Base-by-base conservation (phyloP, 192 early-diverging fungal genomes). In the Coemansia sp. region DNA sequence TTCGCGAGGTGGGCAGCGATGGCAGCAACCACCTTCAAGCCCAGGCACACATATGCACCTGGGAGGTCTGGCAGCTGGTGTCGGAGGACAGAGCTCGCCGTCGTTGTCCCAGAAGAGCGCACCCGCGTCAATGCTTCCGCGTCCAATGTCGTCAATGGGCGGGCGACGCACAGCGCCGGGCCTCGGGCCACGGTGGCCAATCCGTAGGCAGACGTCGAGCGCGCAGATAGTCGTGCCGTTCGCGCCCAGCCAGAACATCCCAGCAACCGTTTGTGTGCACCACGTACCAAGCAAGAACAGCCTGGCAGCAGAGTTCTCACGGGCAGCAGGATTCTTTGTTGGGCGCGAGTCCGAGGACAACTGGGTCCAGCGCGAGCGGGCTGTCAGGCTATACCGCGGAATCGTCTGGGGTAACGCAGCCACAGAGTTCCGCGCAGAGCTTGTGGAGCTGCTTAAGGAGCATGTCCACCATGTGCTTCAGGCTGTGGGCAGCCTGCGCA, bases 401-500 rank as follows among this genome's bases (percentile, higher is more conserved):
- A 76, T 76, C 21, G 64, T 81, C 25, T 81, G 79, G 79, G 79
- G 79, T 5, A 81, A 81, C 48, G 69, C 73, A 4, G 79, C 69
- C 14, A 61, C 52, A 27, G 79, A 81, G 41, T 55, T 73, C 30
- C 54, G 55, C 54, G 69, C 65, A 2, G 79, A 72, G n/a, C 64
- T 81, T 18, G 74, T 69, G 2, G 49, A 52, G 38, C 38, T 44
- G 38, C 62, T 81, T 6, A 72, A 61, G 22, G 79, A 76, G 9
- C 24, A 67, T 41, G 64, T 81, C 5, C 74, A 72, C 34, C 61
- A 69, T 12, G 50, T 81, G 4, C 22, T 81, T 23, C 71, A 81
- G 30, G 79, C 70, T 1, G 73, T 81, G n/a, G 49, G 34, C 16
- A 76, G 69, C 49, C 67, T 81, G 48, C 69, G 79, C 18, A 81